phyloP scores from a whole-genome alignment of 2,329 filamentous ascomycete species.

The Daldinia sp. region DNA sequence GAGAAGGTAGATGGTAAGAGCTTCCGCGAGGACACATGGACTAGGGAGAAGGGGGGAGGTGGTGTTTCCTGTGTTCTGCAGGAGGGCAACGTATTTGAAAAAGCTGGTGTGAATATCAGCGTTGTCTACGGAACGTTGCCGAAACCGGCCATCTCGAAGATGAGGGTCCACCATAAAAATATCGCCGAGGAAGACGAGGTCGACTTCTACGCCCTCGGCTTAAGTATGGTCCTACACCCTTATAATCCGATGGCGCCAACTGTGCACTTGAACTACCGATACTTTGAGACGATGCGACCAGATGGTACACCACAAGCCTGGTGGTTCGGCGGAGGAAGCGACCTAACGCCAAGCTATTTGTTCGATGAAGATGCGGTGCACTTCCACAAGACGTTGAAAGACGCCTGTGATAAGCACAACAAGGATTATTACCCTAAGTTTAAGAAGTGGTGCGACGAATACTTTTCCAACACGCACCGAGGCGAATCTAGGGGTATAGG shows the following conservation, averaged over 20 bases:
- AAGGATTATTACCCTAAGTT: slow-evolving; percentile 92
- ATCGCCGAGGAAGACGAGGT: slow-evolving; percentile 78
- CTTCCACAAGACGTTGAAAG: slow-evolving; percentile 94
- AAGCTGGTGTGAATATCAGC: slow-evolving; percentile 94
- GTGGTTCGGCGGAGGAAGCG: slow-evolving; percentile 98
- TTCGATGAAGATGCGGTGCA: slow-evolving; percentile 98
- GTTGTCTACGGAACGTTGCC: slow-evolving; percentile 94
- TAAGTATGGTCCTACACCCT: slow-evolving; percentile 94
- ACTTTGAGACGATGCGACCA: slow-evolving; percentile 94
- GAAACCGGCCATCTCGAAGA: slow-evolving; percentile 87
- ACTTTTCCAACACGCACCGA: slow-evolving; percentile 95
- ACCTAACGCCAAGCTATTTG: slow-evolving; percentile 91
- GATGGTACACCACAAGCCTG: slow-evolving; percentile 86
- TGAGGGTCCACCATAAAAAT: slow-evolving; percentile 95
- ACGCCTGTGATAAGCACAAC: slow-evolving; percentile 93
- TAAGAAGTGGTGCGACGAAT: slow-evolving; percentile 98
- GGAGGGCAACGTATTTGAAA: slow-evolving; percentile 97
- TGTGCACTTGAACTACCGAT: slow-evolving; percentile 97
- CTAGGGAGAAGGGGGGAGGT: slow-evolving; percentile 87
- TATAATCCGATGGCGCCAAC: slow-evolving; percentile 97
- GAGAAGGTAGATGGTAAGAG: slow-evolving; percentile 84
- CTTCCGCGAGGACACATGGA: slow-evolving; percentile 89
- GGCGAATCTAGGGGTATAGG: slow-evolving; percentile 88
- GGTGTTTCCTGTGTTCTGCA: slow-evolving; percentile 96
- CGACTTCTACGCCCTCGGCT: slow-evolving; percentile 93